Percentiles rank a stretch among this genome's conserved stretches.
Conservation (phyloP, 2,329 filamentous ascomycete genomes). For the Xylaria multiplex region DNA sequence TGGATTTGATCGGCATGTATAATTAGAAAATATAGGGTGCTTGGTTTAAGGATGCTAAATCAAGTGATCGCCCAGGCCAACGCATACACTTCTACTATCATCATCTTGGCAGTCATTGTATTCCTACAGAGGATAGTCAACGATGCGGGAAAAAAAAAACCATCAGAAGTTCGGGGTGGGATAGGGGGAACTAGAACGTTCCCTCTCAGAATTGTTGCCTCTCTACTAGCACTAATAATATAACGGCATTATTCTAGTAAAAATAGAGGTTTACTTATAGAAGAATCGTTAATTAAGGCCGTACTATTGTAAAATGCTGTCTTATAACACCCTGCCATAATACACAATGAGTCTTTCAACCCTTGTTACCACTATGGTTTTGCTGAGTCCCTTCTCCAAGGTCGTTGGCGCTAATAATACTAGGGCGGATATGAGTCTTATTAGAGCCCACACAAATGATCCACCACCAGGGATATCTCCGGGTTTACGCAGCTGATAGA, state of each 20-base stretch:
- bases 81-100: background rate
- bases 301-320: too few species aligned
- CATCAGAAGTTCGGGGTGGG: background rate
- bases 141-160: background rate
- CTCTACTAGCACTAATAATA: background rate
- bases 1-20: background rate
- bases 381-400: background rate
- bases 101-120: background rate
- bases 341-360: too few species aligned
- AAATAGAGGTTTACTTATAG: background rate
- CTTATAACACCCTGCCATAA: too few species aligned
- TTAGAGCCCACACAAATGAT: background rate
- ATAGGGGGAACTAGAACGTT: background rate
- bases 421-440: background rate
- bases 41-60: background rate
- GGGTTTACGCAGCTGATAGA: background rate
- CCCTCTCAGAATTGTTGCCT: background rate
- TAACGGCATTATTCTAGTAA: background rate
- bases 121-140: background rate
- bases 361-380: background rate
- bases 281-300: too few species aligned
- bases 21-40: background rate
- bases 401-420: conserved; percentile 3
- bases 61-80: background rate
- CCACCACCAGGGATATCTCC: background rate